Evolutionary conservation across 2,329 filamentous ascomycete genomes (phyloP).

Genomic region (Colletotrichum tofieldiae): DNA sequence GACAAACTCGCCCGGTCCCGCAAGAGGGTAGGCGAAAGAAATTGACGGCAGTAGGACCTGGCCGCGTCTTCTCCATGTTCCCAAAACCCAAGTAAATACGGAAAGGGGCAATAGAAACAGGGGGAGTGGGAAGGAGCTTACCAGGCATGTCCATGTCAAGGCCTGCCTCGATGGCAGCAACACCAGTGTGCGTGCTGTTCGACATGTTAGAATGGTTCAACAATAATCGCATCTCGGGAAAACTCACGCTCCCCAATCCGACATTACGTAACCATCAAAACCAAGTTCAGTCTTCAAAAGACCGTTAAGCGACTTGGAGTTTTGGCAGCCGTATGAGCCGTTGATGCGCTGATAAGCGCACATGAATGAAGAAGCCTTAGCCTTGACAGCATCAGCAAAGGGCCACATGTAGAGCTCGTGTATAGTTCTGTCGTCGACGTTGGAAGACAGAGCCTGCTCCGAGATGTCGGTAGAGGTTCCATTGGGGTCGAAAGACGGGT

Average conservation of each 20-base stretch:
- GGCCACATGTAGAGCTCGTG: conserved; percentile 65
- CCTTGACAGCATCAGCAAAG: conserved; percentile 53
- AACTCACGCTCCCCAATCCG: conserved; percentile 58
- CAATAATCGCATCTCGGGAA: background rate
- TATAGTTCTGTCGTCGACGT: conserved; percentile 73
- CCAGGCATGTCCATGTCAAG: conserved; percentile 69
- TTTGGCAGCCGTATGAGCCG: conserved; percentile 66
- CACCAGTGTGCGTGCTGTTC: conserved; percentile 49
- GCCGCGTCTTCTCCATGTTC: too few species aligned
- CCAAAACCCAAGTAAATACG: too few species aligned
- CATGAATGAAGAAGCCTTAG: conserved; percentile 57
- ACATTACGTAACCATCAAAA: conserved; percentile 63
- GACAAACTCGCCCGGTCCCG: too few species aligned
- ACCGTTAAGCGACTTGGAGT: conserved; percentile 63
- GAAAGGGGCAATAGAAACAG: background rate
- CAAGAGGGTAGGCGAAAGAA: too few species aligned
- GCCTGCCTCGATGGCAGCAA: conserved; percentile 60
- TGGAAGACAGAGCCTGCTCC: conserved; percentile 54
- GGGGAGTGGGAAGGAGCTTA: background rate
- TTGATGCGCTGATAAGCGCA: conserved; percentile 64
- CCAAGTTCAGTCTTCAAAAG: conserved; percentile 66
- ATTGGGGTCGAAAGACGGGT: conserved; percentile 47
- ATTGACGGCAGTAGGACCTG: too few species aligned
- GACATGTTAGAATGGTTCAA: background rate
- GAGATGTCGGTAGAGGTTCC: conserved; percentile 47